These are phyloP conservation scores for Thermomucor indicae-seudaticae DNA, from an alignment of 371 early-diverging fungal species.

Conservation along the genomic window DNA sequence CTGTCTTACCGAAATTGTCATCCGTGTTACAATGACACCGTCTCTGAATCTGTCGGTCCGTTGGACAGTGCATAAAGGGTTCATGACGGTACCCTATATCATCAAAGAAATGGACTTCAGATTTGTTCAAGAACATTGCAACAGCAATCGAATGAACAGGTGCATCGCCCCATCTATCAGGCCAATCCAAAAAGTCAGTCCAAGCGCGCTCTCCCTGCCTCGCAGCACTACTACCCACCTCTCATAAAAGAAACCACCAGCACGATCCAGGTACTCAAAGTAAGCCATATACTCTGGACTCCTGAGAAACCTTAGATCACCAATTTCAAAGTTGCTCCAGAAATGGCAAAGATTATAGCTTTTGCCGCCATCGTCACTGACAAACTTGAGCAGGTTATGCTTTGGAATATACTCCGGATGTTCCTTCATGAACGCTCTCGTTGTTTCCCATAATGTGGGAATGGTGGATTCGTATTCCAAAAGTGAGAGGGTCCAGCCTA, in stretches of 20 bases:
- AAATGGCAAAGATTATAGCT: slow-evolving; percentile 86
- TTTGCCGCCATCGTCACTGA: slow-evolving; percentile 26
- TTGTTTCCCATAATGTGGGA: slow-evolving; percentile 73
- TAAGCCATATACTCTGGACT: slow-evolving; percentile 62
- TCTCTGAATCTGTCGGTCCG: slow-evolving; percentile 38
- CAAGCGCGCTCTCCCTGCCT: slow-evolving; percentile 53
- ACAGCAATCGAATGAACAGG: slow-evolving; percentile 94
- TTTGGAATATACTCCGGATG: slow-evolving; percentile 38
- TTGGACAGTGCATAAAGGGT: slow-evolving; percentile 66
- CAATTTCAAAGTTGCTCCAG: slow-evolving; percentile 98
- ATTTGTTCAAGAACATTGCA: slow-evolving; percentile 72
- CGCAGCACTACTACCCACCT: slow-evolving; percentile 55
- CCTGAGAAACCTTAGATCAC: slow-evolving; percentile 76
- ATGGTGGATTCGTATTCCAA: slow-evolving; percentile 79
- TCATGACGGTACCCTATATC: slow-evolving; percentile 84
- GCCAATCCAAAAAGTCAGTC: slow-evolving; percentile 49
- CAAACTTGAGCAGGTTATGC: slow-evolving; percentile 28
- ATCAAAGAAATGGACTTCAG: slow-evolving; percentile 91
- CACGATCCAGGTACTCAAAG: slow-evolving; percentile 81
- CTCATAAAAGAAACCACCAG: slow-evolving; percentile 95
- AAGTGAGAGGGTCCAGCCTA: slow-evolving; percentile 70
- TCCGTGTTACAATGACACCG: slow-evolving; percentile 51
- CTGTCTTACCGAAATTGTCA: slow-evolving; percentile 46
- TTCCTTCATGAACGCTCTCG: slow-evolving; percentile 47
- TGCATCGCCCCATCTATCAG: slow-evolving; percentile 96